Evolutionary conservation across 306 rosid genomes (phyloP).

Genomic region (Vigna trinervia): DNA sequence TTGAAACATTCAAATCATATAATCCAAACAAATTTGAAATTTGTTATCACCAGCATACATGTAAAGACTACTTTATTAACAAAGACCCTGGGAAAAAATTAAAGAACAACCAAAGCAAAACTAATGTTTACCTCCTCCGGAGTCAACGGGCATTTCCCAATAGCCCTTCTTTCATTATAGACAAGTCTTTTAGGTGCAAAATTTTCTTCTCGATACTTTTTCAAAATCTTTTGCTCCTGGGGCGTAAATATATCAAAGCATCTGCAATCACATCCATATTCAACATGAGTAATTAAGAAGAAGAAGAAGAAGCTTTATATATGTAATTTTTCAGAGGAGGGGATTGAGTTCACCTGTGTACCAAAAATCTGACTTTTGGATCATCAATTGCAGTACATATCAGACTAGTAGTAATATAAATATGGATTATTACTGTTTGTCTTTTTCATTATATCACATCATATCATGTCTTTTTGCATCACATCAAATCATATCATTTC

Average conservation of each 20-base stretch:
- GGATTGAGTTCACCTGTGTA: not conserved
- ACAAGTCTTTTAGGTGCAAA: conserved; percentile 87
- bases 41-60: conserved; percentile 29
- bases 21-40: conserved; percentile 26
- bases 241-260: conserved; percentile 86
- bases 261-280: conserved; percentile 54
- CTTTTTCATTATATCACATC: not conserved
- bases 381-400: not conserved
- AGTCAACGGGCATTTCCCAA: conserved; percentile 96
- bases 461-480: no score
- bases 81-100: conserved; percentile 23
- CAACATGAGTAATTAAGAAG: conserved; percentile 27
- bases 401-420: not conserved
- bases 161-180: conserved; percentile 89
- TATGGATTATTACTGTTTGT: not conserved
- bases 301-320: conserved; percentile 9
- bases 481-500: not conserved
- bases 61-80: not conserved
- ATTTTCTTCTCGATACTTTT: conserved; percentile 80
- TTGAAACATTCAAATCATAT: conserved; percentile 27
- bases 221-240: conserved; percentile 74
- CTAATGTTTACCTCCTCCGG: conserved; percentile 87
- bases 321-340: not conserved
- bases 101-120: conserved; percentile 33
- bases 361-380: conserved; percentile 29